phyloP scores from a whole-genome alignment of 2,329 filamentous ascomycete species.

The Aspergillus ustus region DNA sequence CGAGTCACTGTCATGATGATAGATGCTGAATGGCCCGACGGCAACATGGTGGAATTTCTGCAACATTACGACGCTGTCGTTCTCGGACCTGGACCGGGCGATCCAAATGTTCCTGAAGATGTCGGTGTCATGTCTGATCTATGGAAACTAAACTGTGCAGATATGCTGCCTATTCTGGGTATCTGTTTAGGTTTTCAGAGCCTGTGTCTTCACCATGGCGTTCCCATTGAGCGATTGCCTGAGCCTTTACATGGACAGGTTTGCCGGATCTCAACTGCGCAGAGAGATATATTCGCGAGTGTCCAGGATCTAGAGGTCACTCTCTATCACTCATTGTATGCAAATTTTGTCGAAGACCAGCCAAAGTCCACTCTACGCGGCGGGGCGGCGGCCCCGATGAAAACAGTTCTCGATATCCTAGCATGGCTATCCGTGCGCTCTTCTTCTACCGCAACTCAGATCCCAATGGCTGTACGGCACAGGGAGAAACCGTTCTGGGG shows the following conservation, averaged over 20 bases:
- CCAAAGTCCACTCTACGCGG: conserved; percentile 21
- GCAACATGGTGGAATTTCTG: conserved; percentile 54
- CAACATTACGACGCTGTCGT: conserved; percentile 80
- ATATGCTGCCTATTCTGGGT: conserved; percentile 77
- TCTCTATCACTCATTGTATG: conserved; percentile 72
- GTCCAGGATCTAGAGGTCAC: conserved; percentile 69
- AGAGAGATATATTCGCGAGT: conserved; percentile 67
- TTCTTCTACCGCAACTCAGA: conserved; percentile 39
- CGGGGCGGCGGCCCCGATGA: neutral
- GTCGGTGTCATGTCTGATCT: conserved; percentile 80
- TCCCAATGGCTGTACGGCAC: conserved; percentile 80
- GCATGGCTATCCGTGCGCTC: conserved; percentile 60
- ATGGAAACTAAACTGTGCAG: conserved; percentile 67
- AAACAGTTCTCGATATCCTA: conserved; percentile 55
- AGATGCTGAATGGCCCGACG: conserved; percentile 55
- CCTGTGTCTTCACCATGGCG: conserved; percentile 71
- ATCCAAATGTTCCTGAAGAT: conserved; percentile 72
- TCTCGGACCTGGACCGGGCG: conserved; percentile 87
- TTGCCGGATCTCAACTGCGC: conserved; percentile 65
- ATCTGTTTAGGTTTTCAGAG: conserved; percentile 92
- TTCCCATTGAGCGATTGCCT: conserved; percentile 66
- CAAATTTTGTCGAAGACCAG: conserved; percentile 42
- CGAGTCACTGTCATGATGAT: conserved; percentile 75
- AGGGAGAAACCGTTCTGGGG: conserved; percentile 75
- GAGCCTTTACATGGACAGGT: conserved; percentile 84